Evolutionary conservation across 495 filamentous ascomycete genomes (phyloP).

Genomic region (Aspergillus olivimuriae): DNA sequence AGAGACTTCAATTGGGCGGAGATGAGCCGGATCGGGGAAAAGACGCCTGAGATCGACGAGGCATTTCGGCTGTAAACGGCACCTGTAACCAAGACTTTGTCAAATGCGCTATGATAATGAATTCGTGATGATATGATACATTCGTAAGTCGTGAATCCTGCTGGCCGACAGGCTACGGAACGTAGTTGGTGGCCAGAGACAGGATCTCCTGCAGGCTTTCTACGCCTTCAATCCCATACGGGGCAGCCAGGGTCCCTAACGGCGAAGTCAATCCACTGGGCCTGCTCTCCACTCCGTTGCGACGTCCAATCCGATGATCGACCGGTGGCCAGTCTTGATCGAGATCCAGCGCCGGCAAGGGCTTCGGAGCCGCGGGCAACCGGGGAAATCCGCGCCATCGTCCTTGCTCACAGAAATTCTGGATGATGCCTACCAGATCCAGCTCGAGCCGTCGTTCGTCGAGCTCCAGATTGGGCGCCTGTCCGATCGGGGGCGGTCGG

Average conservation of each 20-base stretch:
- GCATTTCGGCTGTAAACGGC: slow-evolving; percentile 1
- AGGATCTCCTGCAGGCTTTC: not conserved
- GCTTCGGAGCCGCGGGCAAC: not conserved
- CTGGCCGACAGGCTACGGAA: too few species aligned
- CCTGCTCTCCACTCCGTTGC: not conserved
- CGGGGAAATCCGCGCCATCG: not conserved
- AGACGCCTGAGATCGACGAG: slow-evolving; percentile 17
- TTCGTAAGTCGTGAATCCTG: not conserved
- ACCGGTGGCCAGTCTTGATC: not conserved
- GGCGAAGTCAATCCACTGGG: not conserved
- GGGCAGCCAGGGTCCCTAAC: not conserved
- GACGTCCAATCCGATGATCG: too few species aligned
- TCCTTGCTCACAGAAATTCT: not conserved
- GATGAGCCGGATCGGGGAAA: slow-evolving; percentile 21
- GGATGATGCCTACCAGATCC: not conserved
- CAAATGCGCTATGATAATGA: not conserved
- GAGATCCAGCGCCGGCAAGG: not conserved
- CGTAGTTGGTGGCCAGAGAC: not conserved
- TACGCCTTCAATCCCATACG: not conserved
- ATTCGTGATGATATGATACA: not conserved
- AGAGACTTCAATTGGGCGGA: slow-evolving; percentile 17
- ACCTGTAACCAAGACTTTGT: not conserved
- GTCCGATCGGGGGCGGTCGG: too few species aligned
- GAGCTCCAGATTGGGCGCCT: not conserved
- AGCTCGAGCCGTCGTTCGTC: not conserved